Evolutionary conservation across 2,329 filamentous ascomycete genomes (phyloP).

Genomic region (Scedosporium minutisporum): DNA sequence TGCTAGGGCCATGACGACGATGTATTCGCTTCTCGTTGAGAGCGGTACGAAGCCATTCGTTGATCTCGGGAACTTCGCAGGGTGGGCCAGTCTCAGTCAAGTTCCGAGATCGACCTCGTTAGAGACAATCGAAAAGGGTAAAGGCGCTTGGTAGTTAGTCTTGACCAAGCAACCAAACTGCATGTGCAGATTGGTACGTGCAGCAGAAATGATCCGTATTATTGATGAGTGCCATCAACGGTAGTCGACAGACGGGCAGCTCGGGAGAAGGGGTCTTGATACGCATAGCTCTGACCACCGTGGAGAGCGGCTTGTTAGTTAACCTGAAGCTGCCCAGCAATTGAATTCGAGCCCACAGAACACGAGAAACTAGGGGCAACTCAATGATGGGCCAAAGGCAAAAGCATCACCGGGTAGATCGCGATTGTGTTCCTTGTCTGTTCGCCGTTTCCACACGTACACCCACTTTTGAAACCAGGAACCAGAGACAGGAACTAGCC

Average conservation of each 20-base stretch:
- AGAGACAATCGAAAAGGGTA: not conserved
- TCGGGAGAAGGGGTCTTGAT: too few species aligned
- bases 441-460: too few species aligned
- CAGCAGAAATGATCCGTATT: not conserved
- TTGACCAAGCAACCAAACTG: not conserved
- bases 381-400: too few species aligned
- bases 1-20: not conserved
- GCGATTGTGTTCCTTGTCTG: not conserved
- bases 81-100: slow-evolving; percentile 3
- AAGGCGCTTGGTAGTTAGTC: not conserved
- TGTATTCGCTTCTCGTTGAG: not conserved
- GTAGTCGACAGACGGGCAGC: not conserved
- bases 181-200: not conserved
- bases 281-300: too few species aligned
- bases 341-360: too few species aligned
- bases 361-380: too few species aligned
- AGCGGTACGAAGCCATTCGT: not conserved
- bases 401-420: not conserved
- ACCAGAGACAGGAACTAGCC: not conserved
- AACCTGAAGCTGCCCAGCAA: too few species aligned
- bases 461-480: not conserved
- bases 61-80: not conserved
- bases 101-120: slow-evolving; percentile 3
- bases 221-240: not conserved
- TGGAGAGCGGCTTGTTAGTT: too few species aligned